These are phyloP conservation scores for Kokia cookei DNA, from an alignment of 441 rosid species.

Conservation along the genomic window DNA sequence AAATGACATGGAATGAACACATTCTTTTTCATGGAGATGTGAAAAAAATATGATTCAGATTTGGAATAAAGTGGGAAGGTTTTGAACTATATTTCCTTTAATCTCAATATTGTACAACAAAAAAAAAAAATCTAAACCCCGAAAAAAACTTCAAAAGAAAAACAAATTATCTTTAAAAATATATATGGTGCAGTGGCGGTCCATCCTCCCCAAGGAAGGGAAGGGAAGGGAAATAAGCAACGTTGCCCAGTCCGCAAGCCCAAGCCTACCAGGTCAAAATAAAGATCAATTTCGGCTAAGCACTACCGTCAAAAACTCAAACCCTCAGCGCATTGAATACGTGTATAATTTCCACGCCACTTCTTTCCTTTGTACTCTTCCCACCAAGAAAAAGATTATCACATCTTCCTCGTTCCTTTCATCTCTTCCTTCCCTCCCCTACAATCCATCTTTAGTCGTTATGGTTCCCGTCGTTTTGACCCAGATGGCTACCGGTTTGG, in stretches of 20 bases:
- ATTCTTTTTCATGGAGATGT: too few species aligned
- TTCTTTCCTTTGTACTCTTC: neutral
- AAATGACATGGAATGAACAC: too few species aligned
- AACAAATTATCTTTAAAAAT: too few species aligned
- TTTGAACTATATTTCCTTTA: too few species aligned
- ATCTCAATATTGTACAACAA: too few species aligned
- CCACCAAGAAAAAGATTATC: neutral
- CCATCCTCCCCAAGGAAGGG: neutral
- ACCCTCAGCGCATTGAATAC: neutral
- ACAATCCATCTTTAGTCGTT: neutral
- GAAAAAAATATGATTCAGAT: too few species aligned
- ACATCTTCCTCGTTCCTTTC: neutral
- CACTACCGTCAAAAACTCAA: neutral
- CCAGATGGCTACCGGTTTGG: constrained; percentile 76
- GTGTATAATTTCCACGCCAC: neutral
- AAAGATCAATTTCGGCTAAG: neutral
- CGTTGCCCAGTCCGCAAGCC: neutral
- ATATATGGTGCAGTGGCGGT: too few species aligned
- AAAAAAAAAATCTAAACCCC: too few species aligned
- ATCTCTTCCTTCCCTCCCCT: neutral
- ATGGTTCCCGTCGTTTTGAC: constrained; percentile 78
- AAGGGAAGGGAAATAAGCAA: neutral
- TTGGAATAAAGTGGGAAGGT: too few species aligned
- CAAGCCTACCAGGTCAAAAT: neutral
- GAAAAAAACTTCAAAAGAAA: too few species aligned